These are phyloP conservation scores for Aspergillus clavatus DNA, from an alignment of 2,329 filamentous ascomycete species.

Conservation along the genomic window DNA sequence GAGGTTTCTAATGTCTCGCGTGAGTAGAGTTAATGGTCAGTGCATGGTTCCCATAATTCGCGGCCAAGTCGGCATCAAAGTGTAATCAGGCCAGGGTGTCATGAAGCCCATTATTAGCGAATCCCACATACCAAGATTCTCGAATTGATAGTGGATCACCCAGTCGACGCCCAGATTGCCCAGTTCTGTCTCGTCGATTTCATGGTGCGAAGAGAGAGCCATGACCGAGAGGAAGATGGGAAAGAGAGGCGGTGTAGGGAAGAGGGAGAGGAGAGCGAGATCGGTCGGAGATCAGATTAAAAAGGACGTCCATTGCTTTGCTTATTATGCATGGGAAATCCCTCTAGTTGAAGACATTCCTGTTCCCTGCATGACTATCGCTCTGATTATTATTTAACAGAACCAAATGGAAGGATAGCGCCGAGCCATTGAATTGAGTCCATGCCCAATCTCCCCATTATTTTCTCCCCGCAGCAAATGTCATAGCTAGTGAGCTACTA, in stretches of 20 bases:
- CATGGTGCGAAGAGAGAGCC: constrained; percentile 20
- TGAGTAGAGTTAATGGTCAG: constrained; percentile 1
- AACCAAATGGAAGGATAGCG: not conserved
- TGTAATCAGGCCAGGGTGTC: too few relatives aligned
- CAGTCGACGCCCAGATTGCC: constrained; percentile 75
- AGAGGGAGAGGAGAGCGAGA: not conserved
- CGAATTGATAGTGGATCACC: constrained; percentile 74
- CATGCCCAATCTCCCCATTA: too few relatives aligned
- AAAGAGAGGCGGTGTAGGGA: constrained; percentile 6
- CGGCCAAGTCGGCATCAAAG: too few relatives aligned
- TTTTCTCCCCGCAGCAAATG: too few relatives aligned
- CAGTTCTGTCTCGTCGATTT: constrained; percentile 24
- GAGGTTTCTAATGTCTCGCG: constrained; percentile 65
- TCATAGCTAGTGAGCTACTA: too few relatives aligned
- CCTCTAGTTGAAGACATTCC: not conserved
- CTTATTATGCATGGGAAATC: too few relatives aligned
- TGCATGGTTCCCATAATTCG: too few relatives aligned
- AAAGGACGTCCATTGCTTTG: not conserved
- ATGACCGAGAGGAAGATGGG: constrained; percentile 13
- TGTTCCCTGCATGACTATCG: not conserved
- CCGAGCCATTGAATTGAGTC: not conserved
- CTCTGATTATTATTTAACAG: too few relatives aligned
- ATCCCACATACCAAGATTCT: constrained; percentile 55
- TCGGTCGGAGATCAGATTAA: too few relatives aligned
- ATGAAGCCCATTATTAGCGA: too few relatives aligned